Conservation (phyloP, 176 grass and related monocot species). For the Guadua angustifolia region DNA sequence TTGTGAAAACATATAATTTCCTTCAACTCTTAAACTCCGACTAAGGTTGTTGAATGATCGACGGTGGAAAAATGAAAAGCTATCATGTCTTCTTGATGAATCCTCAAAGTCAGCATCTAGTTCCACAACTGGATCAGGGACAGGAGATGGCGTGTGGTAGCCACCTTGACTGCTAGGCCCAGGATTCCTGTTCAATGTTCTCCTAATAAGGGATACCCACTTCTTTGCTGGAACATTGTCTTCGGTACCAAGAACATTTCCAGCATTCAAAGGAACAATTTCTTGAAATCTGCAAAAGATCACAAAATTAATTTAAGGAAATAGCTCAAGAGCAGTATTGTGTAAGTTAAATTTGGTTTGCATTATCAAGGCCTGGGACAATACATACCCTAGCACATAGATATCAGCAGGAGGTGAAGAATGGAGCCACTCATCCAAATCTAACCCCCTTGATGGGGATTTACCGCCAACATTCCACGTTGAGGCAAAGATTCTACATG, state of each 20-base stretch:
- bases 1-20: conserved; percentile 50
- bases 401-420: conserved; percentile 91
- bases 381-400: conserved; percentile 85
- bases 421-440: conserved; percentile 96
- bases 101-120: conserved; percentile 92
- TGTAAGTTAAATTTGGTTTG: background rate
- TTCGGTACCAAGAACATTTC: conserved; percentile 95
- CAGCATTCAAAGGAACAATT: conserved; percentile 97
- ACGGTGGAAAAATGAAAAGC: conserved; percentile 63
- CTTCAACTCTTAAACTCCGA: conserved; percentile 76
- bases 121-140: conserved; percentile 78
- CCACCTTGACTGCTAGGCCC: conserved; percentile 49
- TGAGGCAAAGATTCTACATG: conserved; percentile 78
- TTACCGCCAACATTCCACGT: conserved; percentile 99
- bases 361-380: background rate
- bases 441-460: conserved; percentile 75
- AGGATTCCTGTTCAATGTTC: conserved; percentile 73
- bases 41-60: conserved; percentile 83
- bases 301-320: background rate
- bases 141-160: conserved; percentile 69
- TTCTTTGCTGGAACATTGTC: conserved; percentile 86
- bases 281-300: conserved; percentile 76
- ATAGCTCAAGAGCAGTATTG: background rate
- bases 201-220: conserved; percentile 88
- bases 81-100: conserved; percentile 60